Conservation (phyloP, 805 yeast species). For the Spathaspora boniae region DNA sequence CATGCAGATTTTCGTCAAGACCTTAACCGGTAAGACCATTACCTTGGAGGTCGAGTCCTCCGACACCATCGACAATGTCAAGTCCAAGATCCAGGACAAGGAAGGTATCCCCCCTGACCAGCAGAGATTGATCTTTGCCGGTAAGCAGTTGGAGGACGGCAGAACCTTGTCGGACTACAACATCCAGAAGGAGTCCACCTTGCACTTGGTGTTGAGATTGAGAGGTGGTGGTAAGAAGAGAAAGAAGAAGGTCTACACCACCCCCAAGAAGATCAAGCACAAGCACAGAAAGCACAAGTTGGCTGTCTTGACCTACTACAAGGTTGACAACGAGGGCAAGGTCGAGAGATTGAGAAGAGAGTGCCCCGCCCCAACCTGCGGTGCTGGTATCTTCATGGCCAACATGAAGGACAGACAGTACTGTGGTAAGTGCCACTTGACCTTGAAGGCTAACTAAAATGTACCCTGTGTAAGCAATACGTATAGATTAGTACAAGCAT, state of each 20-base stretch:
- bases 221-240: conserved; percentile 99
- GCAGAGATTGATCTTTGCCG: conserved; percentile 99
- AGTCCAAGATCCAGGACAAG: conserved; percentile 98
- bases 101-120: conserved; percentile 99
- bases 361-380: conserved; percentile 90
- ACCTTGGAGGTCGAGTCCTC: conserved; percentile 98
- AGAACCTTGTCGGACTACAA: conserved; percentile 99
- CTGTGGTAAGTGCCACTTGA: conserved; percentile 99
- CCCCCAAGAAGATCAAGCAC: conserved; percentile 99
- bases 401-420: conserved; percentile 98
- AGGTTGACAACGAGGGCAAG: conserved; percentile 97
- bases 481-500: too few species aligned
- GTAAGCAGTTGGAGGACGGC: conserved; percentile 99
- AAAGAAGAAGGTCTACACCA: conserved; percentile 99
- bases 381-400: conserved; percentile 99
- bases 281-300: conserved; percentile 99
- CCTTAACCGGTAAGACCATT: conserved; percentile 99
- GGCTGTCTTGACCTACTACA: conserved; percentile 99
- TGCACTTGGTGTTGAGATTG: conserved; percentile 93
- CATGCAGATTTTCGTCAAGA: conserved; percentile 98
- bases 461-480: conserved; percentile 6
- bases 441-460: conserved; percentile 55
- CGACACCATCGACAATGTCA: conserved; percentile 98
- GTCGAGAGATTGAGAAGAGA: conserved; percentile 99
- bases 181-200: conserved; percentile 99